Base-by-base conservation (phyloP, 176 grass and related monocot species). In the Poa annua region DNA sequence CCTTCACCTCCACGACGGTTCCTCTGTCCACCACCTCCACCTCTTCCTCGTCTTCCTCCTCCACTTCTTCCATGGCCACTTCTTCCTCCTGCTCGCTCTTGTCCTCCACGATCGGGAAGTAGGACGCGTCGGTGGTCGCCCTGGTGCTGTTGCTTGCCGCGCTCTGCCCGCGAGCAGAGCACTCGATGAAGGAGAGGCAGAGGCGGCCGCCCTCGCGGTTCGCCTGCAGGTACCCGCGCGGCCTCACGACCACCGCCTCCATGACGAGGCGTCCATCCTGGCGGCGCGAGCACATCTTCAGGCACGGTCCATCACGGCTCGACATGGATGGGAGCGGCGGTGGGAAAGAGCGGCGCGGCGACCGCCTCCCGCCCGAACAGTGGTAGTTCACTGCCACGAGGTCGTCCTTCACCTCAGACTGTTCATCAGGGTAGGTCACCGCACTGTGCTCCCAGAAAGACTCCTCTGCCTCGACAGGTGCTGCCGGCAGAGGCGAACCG, bases 11-110 rank as follows among this genome's bases (percentile, higher is more conserved):
- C 11, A 99, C 88, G 5, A 99, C 88, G 4, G 93, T 99, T 25
- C 97, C 91, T 59, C 97, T 88, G 78, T 96, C 97, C 38, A 99
- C 89, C 47, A 99, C 97, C 87, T 96, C 97, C 15, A 99, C 84
- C 83, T 99, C 93, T 54, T 99, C 91, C 59, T 92, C 92, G 13
- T 90, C 94, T 1, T 86, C 88, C 16, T 84, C 84, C 2, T 80
- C 82, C 36, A 74, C 63, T 65, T 83, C 63, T 65, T 83, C 90
- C 21, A 82, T 66, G 7, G 45, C 62, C 11, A 55, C 57, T 39
- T 95, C 76, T 8, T 85, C 57, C 42, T 83, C 78, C 0, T 87
- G 75, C 41, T 81, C 83, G 13, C 53, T 59, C 39, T 41, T 72
- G 72, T 62, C 75, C 62, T 84, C 82, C 75, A 74, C 57, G 7